Conservation (phyloP, 441 rosid genomes). For the Capsella rubella region DNA sequence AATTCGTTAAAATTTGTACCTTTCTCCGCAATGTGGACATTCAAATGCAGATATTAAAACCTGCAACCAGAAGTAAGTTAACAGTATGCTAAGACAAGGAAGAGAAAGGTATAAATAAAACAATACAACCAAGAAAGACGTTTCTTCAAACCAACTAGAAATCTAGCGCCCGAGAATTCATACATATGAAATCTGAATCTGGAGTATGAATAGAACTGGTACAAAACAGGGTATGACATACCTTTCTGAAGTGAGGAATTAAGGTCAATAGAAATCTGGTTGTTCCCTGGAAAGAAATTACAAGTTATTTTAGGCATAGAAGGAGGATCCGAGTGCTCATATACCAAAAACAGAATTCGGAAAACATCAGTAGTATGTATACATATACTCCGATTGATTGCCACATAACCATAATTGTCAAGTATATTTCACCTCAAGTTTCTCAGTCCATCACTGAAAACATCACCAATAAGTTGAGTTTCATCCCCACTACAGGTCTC, state of each 20-base stretch:
- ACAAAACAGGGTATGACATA: slow-evolving; percentile 32
- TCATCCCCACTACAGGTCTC: not conserved
- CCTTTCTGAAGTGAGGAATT: slow-evolving; percentile 95
- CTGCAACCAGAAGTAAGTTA: slow-evolving; percentile 48
- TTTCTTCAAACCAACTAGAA: not conserved
- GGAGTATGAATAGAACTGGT: not conserved
- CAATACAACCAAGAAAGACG: not conserved
- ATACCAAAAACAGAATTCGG: too few species aligned
- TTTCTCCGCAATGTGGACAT: slow-evolving; percentile 89
- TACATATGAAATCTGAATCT: not conserved
- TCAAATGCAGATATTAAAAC: slow-evolving; percentile 91
- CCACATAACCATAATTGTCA: not conserved
- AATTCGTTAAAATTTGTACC: slow-evolving; percentile 50
- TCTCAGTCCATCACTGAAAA: slow-evolving; percentile 17
- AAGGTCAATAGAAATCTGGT: slow-evolving; percentile 77
- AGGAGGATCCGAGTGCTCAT: not conserved
- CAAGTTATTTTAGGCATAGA: slow-evolving; percentile 22
- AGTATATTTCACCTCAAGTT: not conserved
- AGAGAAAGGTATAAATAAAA: not conserved
- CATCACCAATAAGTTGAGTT: not conserved
- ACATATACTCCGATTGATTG: not conserved
- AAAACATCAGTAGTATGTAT: too few species aligned
- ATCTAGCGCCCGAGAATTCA: not conserved
- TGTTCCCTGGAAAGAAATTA: slow-evolving; percentile 58
- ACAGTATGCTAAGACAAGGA: slow-evolving; percentile 13